Base-by-base conservation (phyloP, 2,329 filamentous ascomycete genomes). In the Aspergillus uvarum region DNA sequence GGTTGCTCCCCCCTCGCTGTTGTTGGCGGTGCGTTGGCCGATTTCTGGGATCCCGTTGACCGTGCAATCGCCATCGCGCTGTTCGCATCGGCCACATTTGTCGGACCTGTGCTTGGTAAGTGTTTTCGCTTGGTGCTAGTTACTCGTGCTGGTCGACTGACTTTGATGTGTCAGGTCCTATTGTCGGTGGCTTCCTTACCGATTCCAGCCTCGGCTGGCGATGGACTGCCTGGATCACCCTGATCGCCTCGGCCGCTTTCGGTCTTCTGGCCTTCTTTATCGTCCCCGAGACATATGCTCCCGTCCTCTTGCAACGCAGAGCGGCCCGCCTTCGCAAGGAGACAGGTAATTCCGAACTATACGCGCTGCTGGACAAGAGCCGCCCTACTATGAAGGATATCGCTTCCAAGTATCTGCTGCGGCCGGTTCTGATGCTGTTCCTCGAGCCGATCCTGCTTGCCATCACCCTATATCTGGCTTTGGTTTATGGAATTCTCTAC, bases 201-300 rank as follows among this genome's bases (percentile, higher is more conserved):
- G 73, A 80, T 47, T 79, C 74, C 6, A 65, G 79, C 63, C 77
- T 85, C 1, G 81, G 82, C 16, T 86, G 84, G 83, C 75, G 83
- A 19, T 86, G 83, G 82, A 85, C 82, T 0, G 79, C 78, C 10
- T 87, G 83, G 75, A 77, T 85, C 24, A 84, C 82, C 0, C 67
- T 82, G 50, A 84, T 86, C 53, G 76, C 82, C 66, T 73, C 74
- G 1, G 71, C 70, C 8, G 65, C 77, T 4, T 77, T 83, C 61
- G 76, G 76, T 10, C 56, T 74, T 3, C 59, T 83, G n/a, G 79
- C 75, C 0, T 61, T 81, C 14, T 59, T 82, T 29, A 67, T 80
- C n/a, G 71, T 85, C 2, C 80, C 79, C 0, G 84, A 87, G 68
- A 81, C 83, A 0, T 83, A 78, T 38, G 76, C 72, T 0, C 77